A percentile compares a stretch with the other conserved stretches of the same genome.
phyloP scores from a whole-genome alignment of 1,284 basidiomycete species.

The Sporisorium sorghi region DNA sequence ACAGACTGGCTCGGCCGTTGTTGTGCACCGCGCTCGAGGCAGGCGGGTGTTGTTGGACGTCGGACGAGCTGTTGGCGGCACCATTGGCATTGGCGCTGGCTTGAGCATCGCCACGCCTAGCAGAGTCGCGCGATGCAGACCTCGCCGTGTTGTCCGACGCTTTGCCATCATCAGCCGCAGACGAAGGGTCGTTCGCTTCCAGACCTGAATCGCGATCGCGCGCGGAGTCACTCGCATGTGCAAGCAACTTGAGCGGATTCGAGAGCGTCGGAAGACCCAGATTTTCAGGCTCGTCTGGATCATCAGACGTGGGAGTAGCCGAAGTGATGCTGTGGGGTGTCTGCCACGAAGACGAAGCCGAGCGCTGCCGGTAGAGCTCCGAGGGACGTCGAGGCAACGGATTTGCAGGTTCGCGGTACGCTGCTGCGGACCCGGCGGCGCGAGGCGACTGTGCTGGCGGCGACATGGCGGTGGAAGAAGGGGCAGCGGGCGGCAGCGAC shows the following conservation, averaged over 20 bases:
- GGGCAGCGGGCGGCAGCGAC: neutral
- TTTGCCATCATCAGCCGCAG: neutral
- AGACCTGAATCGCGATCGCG: slow-evolving; percentile 37
- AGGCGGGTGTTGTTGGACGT: neutral
- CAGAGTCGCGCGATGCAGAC: neutral
- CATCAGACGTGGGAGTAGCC: slow-evolving; percentile 41
- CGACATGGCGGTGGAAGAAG: slow-evolving; percentile 34
- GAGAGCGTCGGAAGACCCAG: slow-evolving; percentile 48
- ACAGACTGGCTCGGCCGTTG: slow-evolving; percentile 19
- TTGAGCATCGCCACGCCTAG: neutral
- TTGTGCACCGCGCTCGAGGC: neutral
- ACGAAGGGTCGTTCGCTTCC: slow-evolving; percentile 11
- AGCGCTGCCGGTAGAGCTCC: slow-evolving; percentile 23
- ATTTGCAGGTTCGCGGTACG: slow-evolving; percentile 12
- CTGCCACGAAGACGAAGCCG: slow-evolving; percentile 30
- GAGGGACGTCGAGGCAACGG: slow-evolving; percentile 10
- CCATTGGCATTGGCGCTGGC: slow-evolving; percentile 4
- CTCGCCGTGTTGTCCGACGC: slow-evolving; percentile 1
- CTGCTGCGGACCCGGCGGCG: neutral
- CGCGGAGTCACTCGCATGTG: slow-evolving; percentile 48
- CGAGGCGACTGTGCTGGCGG: slow-evolving; percentile 33
- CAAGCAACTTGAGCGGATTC: slow-evolving; percentile 52
- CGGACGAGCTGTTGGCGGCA: neutral
- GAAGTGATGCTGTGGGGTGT: slow-evolving; percentile 35
- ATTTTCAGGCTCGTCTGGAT: slow-evolving; percentile 52